Conservation (phyloP, 208 protist genomes). For the Leptomonas seymouri region DNA sequence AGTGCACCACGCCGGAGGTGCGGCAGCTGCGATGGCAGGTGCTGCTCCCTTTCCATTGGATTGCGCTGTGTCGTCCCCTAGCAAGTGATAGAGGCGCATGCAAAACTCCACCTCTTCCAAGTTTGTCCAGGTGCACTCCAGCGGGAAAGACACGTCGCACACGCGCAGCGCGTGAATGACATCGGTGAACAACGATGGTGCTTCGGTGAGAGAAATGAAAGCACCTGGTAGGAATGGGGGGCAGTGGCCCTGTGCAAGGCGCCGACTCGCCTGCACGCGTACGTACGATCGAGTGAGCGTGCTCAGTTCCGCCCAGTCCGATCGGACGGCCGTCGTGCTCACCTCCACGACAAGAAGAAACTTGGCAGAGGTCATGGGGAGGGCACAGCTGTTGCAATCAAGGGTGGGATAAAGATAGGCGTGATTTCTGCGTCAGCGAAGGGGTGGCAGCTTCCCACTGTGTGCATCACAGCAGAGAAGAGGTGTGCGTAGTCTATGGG, state of each 20-base stretch:
- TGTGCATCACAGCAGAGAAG: too few relatives aligned
- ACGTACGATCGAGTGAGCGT: constrained; percentile 36
- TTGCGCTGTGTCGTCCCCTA: not conserved
- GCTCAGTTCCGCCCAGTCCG: constrained; percentile 39
- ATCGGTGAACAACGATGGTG: constrained; percentile 27
- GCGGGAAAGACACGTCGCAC: constrained; percentile 51
- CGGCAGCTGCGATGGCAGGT: too few relatives aligned
- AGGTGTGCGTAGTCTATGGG: too few relatives aligned
- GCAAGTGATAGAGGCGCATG: constrained; percentile 27
- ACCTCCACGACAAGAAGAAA: constrained; percentile 55
- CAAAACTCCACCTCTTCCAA: constrained; percentile 26
- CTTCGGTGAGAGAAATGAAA: constrained; percentile 34
- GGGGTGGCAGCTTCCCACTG: too few relatives aligned
- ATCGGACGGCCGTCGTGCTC: constrained; percentile 27
- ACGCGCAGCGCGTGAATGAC: constrained; percentile 47
- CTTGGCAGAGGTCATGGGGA: constrained; percentile 1
- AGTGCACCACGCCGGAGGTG: too few relatives aligned
- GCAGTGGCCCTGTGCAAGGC: constrained; percentile 5
- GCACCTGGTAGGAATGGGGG: constrained; percentile 35
- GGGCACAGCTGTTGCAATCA: not conserved
- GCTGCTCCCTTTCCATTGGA: too few relatives aligned
- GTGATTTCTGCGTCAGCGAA: not conserved
- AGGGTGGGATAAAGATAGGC: not conserved
- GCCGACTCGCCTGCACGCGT: constrained; percentile 25
- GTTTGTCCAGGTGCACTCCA: constrained; percentile 19